Conservation (phyloP, 441 rosid genomes). For the Corymbia citriodora region DNA sequence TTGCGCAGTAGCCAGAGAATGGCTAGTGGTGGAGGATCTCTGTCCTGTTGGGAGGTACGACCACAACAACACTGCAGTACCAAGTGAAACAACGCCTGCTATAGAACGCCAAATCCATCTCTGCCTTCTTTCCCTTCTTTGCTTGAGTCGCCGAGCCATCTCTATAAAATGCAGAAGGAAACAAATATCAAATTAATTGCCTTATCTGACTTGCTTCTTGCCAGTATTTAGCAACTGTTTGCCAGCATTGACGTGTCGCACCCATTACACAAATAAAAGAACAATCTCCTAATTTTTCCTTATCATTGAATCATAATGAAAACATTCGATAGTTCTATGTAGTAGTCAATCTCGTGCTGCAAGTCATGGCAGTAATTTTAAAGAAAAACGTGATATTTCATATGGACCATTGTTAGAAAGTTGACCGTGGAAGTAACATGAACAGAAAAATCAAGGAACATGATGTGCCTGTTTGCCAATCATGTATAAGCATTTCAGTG, state of each 20-base stretch:
- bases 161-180: not conserved
- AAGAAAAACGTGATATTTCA: not conserved
- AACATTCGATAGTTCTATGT: not conserved
- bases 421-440: not conserved
- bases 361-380: not conserved
- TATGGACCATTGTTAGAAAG: not conserved
- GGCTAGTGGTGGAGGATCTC: not conserved
- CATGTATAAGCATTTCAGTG: not conserved
- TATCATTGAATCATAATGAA: not conserved
- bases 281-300: not conserved
- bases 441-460: not conserved
- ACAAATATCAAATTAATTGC: not conserved
- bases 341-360: not conserved
- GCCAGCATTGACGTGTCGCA: not conserved
- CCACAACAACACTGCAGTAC: constrained; percentile 1
- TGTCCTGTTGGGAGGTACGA: not conserved
- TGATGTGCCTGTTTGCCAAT: not conserved
- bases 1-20: not conserved
- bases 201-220: not conserved
- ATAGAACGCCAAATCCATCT: constrained; percentile 11
- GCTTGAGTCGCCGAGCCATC: not conserved
- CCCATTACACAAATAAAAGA: not conserved
- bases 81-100: not conserved
- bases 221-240: not conserved
- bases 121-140: not conserved